A percentile compares a stretch with the other conserved stretches of the same genome.
Evolutionary conservation across 2,329 filamentous ascomycete species (phyloP).

Genomic region (Thielaviopsis musarum): DNA sequence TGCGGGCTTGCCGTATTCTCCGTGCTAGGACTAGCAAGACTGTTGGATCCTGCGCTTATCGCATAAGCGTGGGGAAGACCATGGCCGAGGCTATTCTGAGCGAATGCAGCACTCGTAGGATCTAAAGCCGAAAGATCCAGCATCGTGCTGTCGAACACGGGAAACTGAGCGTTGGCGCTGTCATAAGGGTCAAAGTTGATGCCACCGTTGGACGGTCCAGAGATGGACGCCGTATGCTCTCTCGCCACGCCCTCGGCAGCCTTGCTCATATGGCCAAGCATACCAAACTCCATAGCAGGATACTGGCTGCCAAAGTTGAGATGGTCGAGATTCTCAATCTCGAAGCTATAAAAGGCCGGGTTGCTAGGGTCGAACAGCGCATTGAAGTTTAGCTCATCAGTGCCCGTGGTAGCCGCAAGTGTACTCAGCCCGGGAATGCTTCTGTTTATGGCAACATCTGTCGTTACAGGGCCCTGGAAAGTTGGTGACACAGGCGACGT

Average conservation of each 20-base stretch:
- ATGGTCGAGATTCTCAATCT: constrained; percentile 69
- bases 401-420: constrained; percentile 32
- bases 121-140: constrained; percentile 38
- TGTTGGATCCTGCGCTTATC: constrained; percentile 44
- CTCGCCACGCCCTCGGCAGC: constrained; percentile 12
- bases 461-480: constrained; percentile 34
- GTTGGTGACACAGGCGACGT: constrained; percentile 60
- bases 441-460: constrained; percentile 23
- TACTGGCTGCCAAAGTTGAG: constrained; percentile 77
- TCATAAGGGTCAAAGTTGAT: constrained; percentile 5
- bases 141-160: constrained; percentile 33
- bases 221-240: constrained; percentile 36
- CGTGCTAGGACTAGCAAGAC: constrained; percentile 46
- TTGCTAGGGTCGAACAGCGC: constrained; percentile 79
- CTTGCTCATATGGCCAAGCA: constrained; percentile 79
- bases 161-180: constrained; percentile 12
- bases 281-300: constrained; percentile 85
- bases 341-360: constrained; percentile 86
- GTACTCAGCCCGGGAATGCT: constrained; percentile 29
- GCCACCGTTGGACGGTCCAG: constrained; percentile 26
- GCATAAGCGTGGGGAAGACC: constrained; percentile 49
- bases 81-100: constrained; percentile 42
- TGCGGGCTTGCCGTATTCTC: constrained; percentile 46
- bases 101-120: constrained; percentile 29
- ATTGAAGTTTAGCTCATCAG: constrained; percentile 34